Conservation (phyloP, 1,139 yeast species). For the Kurtzmaniella quercitrusa region DNA sequence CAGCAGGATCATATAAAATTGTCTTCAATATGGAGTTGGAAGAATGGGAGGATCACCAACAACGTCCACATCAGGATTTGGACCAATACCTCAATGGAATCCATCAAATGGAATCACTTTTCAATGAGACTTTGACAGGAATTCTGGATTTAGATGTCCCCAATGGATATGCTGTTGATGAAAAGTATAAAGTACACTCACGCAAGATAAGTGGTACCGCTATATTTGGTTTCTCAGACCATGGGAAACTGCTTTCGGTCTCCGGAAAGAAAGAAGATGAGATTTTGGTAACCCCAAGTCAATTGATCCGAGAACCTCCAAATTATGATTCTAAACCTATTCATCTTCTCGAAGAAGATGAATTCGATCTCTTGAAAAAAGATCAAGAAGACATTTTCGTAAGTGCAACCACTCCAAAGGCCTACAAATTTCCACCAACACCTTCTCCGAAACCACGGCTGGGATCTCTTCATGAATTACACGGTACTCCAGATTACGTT, state of each 20-base stretch:
- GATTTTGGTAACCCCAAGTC: constrained; percentile 34
- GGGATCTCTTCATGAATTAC: neutral
- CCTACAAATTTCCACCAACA: constrained; percentile 49
- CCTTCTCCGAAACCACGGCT: constrained; percentile 14
- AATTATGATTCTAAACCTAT: constrained; percentile 18
- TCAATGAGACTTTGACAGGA: constrained; percentile 41
- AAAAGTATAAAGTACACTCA: constrained; percentile 22
- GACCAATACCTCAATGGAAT: constrained; percentile 33
- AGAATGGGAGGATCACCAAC: constrained; percentile 31
- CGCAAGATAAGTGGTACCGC: constrained; percentile 57
- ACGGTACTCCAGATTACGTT: neutral
- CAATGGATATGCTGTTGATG: constrained; percentile 24
- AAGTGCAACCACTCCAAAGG: constrained; percentile 35
- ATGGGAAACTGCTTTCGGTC: constrained; percentile 47
- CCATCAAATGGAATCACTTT: constrained; percentile 37
- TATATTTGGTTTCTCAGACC: constrained; percentile 56
- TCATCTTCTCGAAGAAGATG: constrained; percentile 27
- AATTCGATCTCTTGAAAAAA: constrained; percentile 14
- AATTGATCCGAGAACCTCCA: constrained; percentile 19
- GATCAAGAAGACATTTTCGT: constrained; percentile 33
- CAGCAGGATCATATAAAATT: neutral
- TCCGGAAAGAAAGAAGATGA: constrained; percentile 23
- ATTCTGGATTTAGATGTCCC: constrained; percentile 54
- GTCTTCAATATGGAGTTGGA: constrained; percentile 20
- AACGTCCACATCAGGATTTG: constrained; percentile 41